Evolutionary conservation across 2,329 filamentous ascomycete species (phyloP).

Genomic region (Thelonectria rubi): DNA sequence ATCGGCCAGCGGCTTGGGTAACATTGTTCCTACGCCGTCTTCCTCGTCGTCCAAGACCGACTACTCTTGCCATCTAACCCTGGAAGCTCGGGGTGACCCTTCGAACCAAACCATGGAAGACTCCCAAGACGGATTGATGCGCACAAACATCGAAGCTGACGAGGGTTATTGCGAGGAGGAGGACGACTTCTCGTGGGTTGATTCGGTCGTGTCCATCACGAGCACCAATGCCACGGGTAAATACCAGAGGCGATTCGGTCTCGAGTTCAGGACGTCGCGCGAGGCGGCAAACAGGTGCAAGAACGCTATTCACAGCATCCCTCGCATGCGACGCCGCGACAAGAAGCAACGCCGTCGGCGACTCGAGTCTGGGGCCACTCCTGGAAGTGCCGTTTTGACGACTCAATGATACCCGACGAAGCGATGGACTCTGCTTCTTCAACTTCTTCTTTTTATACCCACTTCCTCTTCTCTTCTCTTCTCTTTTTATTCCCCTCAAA

Average conservation of each 20-base stretch:
- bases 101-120: constrained; percentile 12
- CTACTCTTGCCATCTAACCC: neutral
- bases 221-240: constrained; percentile 22
- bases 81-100: constrained; percentile 6
- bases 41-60: neutral
- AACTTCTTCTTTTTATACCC: neutral
- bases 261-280: constrained; percentile 36
- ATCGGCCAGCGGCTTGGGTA: neutral
- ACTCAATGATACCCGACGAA: constrained; percentile 15
- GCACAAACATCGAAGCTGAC: constrained; percentile 39
- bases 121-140: constrained; percentile 8
- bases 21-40: neutral
- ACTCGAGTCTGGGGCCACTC: constrained; percentile 18
- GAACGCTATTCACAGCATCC: constrained; percentile 37
- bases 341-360: constrained; percentile 32
- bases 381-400: constrained; percentile 3
- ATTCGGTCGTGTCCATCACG: constrained; percentile 24
- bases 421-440: constrained; percentile 2
- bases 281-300: constrained; percentile 39
- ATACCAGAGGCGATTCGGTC: constrained; percentile 36
- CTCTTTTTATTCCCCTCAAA: neutral
- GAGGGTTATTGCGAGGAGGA: constrained; percentile 42
- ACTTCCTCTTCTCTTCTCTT: neutral
- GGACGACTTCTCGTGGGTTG: constrained; percentile 42
- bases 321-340: constrained; percentile 42